These are phyloP conservation scores for Pistacia vera DNA, from an alignment of 345 rosid genomes.

Conservation along the genomic window DNA sequence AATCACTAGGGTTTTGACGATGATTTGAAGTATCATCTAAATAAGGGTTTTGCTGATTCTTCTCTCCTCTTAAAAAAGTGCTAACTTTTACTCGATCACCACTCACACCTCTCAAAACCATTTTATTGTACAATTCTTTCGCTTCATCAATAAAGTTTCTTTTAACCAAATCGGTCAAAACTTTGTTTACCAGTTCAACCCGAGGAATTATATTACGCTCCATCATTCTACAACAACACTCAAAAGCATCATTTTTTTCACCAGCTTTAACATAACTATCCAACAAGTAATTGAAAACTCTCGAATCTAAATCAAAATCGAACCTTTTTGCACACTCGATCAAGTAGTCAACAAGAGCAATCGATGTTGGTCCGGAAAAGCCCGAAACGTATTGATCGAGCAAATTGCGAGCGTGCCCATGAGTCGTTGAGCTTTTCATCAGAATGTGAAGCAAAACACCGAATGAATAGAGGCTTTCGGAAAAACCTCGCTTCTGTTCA, in stretches of 20 bases:
- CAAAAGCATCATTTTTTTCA: constrained; percentile 42
- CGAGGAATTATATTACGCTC: constrained; percentile 41
- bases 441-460: constrained; percentile 66
- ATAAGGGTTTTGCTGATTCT: too few species aligned
- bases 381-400: constrained; percentile 42
- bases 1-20: constrained; percentile 13
- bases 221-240: constrained; percentile 45
- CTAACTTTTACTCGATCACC: constrained; percentile 43
- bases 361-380: constrained; percentile 36
- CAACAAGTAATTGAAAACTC: constrained; percentile 63
- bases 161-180: constrained; percentile 47
- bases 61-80: too few species aligned
- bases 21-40: not conserved
- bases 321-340: constrained; percentile 39
- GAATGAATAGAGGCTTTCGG: constrained; percentile 37
- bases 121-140: constrained; percentile 45
- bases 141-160: constrained; percentile 45
- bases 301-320: constrained; percentile 41
- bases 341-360: constrained; percentile 41
- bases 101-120: constrained; percentile 41
- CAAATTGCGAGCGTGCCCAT: constrained; percentile 35
- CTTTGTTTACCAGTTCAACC: constrained; percentile 33
- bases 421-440: constrained; percentile 32
- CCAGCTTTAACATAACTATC: constrained; percentile 49
- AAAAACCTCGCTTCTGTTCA: constrained; percentile 36